A percentile compares a stretch with the other conserved stretches of the same genome.
Evolutionary conservation across 805 yeast species (phyloP).

Genomic region (Candida stauntonica): DNA sequence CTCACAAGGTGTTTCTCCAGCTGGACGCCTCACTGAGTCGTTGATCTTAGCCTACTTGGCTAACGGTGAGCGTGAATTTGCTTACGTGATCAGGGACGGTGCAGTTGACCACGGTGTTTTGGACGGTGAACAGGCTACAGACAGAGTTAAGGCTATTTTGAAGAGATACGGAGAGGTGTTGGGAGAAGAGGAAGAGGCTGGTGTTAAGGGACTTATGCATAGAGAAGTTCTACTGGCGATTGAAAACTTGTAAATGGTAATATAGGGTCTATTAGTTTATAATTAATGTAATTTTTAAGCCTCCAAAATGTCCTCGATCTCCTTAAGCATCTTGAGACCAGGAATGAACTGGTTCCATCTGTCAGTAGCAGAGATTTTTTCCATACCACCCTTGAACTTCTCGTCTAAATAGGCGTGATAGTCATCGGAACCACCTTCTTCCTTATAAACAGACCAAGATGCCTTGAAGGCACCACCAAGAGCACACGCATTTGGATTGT

Average conservation of each 20-base stretch:
- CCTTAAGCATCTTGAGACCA: constrained; percentile 17
- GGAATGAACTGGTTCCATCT: constrained; percentile 14
- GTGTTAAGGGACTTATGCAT: constrained; percentile 10
- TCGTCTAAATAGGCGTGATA: constrained; percentile 44
- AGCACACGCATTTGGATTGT: constrained; percentile 87
- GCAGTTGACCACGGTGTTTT: constrained; percentile 36
- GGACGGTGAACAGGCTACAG: constrained; percentile 37
- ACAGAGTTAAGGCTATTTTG: constrained; percentile 38
- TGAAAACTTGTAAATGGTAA: constrained; percentile 9
- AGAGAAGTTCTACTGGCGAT: constrained; percentile 17
- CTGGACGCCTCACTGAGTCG: constrained; percentile 44
- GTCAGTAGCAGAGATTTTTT: constrained; percentile 7
- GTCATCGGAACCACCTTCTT: constrained; percentile 12
- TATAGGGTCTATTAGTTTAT: background rate
- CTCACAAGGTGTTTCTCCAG: constrained; percentile 34
- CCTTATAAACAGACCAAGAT: constrained; percentile 50
- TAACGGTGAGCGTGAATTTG: constrained; percentile 49
- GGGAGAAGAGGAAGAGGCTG: constrained; percentile 36
- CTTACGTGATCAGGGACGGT: constrained; percentile 45
- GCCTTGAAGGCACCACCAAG: constrained; percentile 88
- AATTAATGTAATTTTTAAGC: background rate
- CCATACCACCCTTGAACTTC: constrained; percentile 26
- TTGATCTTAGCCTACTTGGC: constrained; percentile 40
- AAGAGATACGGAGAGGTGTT: constrained; percentile 48
- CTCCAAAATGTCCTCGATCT: constrained; percentile 12